These are phyloP conservation scores for Hypomontagnella monticulosa DNA, from an alignment of 495 filamentous ascomycete species.

Conservation along the genomic window DNA sequence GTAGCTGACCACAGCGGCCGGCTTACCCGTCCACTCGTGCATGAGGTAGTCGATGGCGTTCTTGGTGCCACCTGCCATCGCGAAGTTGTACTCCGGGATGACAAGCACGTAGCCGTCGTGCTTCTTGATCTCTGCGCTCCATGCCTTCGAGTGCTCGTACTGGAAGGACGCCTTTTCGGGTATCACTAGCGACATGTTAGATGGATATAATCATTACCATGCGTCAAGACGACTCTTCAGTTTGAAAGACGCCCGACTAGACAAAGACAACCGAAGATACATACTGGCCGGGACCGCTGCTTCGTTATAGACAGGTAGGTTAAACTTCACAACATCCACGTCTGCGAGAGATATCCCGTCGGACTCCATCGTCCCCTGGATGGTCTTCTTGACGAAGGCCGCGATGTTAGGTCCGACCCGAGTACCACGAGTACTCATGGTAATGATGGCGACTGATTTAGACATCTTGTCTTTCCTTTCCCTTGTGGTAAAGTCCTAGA, in stretches of 20 bases:
- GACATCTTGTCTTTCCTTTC: constrained; percentile 38
- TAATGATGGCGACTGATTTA: constrained; percentile 55
- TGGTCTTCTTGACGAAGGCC: constrained; percentile 46
- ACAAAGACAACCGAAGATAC: constrained; percentile 1
- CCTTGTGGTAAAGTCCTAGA: neutral
- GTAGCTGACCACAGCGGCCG: constrained; percentile 65
- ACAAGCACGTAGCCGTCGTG: constrained; percentile 68
- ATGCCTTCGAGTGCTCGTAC: constrained; percentile 58
- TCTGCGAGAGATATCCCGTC: constrained; percentile 41
- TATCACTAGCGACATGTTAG: constrained; percentile 43
- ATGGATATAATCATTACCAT: neutral
- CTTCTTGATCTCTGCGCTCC: constrained; percentile 58
- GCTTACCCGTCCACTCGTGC: constrained; percentile 69
- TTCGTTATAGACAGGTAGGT: constrained; percentile 68
- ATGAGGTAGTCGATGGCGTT: constrained; percentile 71
- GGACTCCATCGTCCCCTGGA: constrained; percentile 41
- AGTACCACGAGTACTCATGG: constrained; percentile 48
- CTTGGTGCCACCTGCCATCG: constrained; percentile 63
- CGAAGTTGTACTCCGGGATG: constrained; percentile 57
- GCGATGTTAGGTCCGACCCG: constrained; percentile 51
- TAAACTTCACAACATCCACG: constrained; percentile 62
- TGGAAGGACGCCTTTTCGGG: constrained; percentile 54
- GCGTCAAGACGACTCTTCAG: neutral
- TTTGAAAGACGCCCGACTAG: no score
- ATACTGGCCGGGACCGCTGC: constrained; percentile 57